Evolutionary conservation across 2,329 filamentous ascomycete species (phyloP).

Genomic region (Aspergillus unguis): DNA sequence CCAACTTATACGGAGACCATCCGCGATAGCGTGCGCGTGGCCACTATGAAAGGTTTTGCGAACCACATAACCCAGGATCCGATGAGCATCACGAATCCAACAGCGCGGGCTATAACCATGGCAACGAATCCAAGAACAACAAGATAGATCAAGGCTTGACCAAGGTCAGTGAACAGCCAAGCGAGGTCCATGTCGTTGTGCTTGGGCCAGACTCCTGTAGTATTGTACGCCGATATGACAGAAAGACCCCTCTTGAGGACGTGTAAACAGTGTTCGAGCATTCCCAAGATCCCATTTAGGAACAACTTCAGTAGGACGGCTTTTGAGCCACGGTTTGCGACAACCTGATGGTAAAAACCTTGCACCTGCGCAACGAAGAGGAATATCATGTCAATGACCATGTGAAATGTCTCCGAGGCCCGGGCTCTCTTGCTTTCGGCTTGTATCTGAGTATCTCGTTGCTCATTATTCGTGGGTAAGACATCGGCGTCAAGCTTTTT

Average conservation of each 20-base stretch:
- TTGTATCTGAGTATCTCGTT: slow-evolving; percentile 9
- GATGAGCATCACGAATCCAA: slow-evolving; percentile 32
- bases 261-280: slow-evolving; percentile 31
- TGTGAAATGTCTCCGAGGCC: slow-evolving; percentile 24
- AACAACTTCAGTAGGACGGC: slow-evolving; percentile 17
- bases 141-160: slow-evolving; percentile 34
- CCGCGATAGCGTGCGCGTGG: slow-evolving; percentile 27
- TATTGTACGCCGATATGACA: slow-evolving; percentile 29
- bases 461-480: slow-evolving; percentile 19
- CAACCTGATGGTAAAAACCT: slow-evolving; percentile 18
- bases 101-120: slow-evolving; percentile 29
- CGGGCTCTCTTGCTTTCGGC: slow-evolving; percentile 13
- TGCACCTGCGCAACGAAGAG: slow-evolving; percentile 29
- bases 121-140: slow-evolving; percentile 31
- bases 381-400: slow-evolving; percentile 31
- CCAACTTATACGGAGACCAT: slow-evolving; percentile 24
- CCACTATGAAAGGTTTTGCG: slow-evolving; percentile 32
- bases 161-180: slow-evolving; percentile 28
- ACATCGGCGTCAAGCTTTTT: slow-evolving; percentile 14
- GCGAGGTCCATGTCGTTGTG: slow-evolving; percentile 28
- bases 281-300: slow-evolving; percentile 26
- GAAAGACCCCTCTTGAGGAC: slow-evolving; percentile 25
- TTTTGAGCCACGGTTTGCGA: slow-evolving; percentile 25
- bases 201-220: slow-evolving; percentile 31
- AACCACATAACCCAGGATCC: slow-evolving; percentile 39